These are phyloP conservation scores for Auriscalpium microsporum DNA, from an alignment of 768 basidiomycete genomes.

Conservation along the genomic window DNA sequence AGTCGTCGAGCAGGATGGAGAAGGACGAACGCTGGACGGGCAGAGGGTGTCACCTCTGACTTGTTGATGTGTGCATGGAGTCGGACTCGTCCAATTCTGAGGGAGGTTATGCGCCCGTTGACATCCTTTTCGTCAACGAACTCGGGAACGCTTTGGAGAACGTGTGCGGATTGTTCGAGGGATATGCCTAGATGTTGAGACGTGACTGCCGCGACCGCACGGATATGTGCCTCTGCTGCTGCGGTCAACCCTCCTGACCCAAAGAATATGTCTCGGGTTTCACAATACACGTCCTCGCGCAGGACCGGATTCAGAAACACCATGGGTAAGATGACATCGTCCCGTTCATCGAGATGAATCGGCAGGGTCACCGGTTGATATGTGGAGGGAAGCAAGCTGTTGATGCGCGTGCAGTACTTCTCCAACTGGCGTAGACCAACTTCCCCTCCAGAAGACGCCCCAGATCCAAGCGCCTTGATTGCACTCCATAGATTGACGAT, in stretches of 20 bases:
- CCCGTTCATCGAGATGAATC: constrained; percentile 16
- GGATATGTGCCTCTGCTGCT: constrained; percentile 40
- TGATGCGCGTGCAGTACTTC: constrained; percentile 74
- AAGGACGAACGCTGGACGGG: constrained; percentile 69
- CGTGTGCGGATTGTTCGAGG: constrained; percentile 61
- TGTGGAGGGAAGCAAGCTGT: constrained; percentile 46
- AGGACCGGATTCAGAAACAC: constrained; percentile 64
- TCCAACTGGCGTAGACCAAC: constrained; percentile 75
- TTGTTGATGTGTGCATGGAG: constrained; percentile 39
- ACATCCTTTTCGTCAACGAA: constrained; percentile 60
- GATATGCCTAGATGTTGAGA: constrained; percentile 61
- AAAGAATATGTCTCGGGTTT: constrained; percentile 89
- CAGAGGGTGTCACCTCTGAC: constrained; percentile 24
- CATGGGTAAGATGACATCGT: constrained; percentile 26
- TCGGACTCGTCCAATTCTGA: constrained; percentile 57
- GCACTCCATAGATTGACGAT: constrained; percentile 66
- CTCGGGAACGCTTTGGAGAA: constrained; percentile 55
- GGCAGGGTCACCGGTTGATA: constrained; percentile 25
- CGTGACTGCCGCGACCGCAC: constrained; percentile 43
- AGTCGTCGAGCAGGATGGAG: constrained; percentile 78
- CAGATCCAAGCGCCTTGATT: constrained; percentile 42
- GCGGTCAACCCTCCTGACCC: constrained; percentile 53
- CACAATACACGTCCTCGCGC: constrained; percentile 83
- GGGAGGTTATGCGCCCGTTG: constrained; percentile 48
- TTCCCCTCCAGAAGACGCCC: constrained; percentile 40